These are phyloP conservation scores for Claviceps africana DNA, from an alignment of 2,329 filamentous ascomycete genomes.

Conservation along the genomic window DNA sequence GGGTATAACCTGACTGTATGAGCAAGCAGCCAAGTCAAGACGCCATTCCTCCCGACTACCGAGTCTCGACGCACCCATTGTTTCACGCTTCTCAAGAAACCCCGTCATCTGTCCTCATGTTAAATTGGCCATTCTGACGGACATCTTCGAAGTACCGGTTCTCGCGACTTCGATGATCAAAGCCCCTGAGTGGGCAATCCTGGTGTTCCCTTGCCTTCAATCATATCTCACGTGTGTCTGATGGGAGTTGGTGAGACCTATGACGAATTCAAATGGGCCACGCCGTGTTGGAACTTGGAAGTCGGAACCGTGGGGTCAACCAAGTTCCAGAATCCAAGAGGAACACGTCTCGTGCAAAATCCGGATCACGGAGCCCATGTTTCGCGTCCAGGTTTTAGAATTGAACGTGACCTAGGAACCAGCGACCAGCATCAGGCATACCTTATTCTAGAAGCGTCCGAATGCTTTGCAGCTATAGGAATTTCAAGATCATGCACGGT, in stretches of 20 bases:
- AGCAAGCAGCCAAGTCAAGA: not conserved
- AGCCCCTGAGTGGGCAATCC: not conserved
- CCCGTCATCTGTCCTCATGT: not conserved
- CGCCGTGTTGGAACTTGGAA: too few relatives aligned
- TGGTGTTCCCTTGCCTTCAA: too few relatives aligned
- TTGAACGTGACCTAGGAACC: not conserved
- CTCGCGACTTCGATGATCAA: not conserved
- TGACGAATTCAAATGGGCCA: too few relatives aligned
- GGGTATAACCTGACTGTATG: not conserved
- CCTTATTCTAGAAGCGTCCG: not conserved
- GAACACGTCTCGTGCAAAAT: too few relatives aligned
- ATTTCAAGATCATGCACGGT: not conserved
- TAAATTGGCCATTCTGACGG: not conserved
- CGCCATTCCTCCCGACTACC: not conserved
- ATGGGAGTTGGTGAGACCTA: too few relatives aligned
- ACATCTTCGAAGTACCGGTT: not conserved
- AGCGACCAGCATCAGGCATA: not conserved
- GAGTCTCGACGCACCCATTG: not conserved
- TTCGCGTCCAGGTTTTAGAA: not conserved
- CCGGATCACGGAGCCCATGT: too few relatives aligned
- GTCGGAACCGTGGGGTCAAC: too few relatives aligned
- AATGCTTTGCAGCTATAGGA: too few relatives aligned
- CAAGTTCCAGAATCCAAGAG: too few relatives aligned
- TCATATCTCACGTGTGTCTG: too few relatives aligned
- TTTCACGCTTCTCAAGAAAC: not conserved